Percentiles rank a stretch among this genome's conserved stretches.
phyloP scores from a whole-genome alignment of 768 basidiomycete species.

The Leucocoprinus birnbaumii region DNA sequence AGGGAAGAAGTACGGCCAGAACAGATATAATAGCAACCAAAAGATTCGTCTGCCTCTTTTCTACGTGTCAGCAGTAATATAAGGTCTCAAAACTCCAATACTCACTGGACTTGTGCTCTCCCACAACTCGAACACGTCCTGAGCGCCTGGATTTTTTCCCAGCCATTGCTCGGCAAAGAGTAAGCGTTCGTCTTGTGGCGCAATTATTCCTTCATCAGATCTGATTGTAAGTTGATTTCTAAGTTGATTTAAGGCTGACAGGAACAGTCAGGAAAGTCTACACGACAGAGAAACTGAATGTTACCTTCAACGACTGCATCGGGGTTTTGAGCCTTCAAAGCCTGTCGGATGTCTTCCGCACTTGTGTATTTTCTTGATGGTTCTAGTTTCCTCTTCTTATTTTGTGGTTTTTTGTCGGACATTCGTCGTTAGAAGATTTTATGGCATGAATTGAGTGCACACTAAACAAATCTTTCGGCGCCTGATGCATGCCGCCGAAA shows the following conservation, averaged over 20 bases:
- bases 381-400: slow-evolving; percentile 9
- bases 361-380: slow-evolving; percentile 19
- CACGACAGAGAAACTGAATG: neutral
- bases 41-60: slow-evolving; percentile 1
- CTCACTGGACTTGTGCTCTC: slow-evolving; percentile 49
- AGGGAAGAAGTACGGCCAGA: slow-evolving; percentile 54
- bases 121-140: slow-evolving; percentile 65
- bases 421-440: neutral
- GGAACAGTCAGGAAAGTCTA: slow-evolving; percentile 10
- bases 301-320: slow-evolving; percentile 31
- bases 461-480: neutral
- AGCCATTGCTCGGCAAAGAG: slow-evolving; percentile 62
- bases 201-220: slow-evolving; percentile 41
- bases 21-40: slow-evolving; percentile 29
- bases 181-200: slow-evolving; percentile 59
- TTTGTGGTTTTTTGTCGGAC: neutral
- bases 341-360: slow-evolving; percentile 29
- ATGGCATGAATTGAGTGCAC: neutral
- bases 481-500: no score
- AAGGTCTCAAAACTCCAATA: slow-evolving; percentile 4
- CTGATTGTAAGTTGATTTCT: slow-evolving; percentile 62
- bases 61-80: neutral
- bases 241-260: slow-evolving; percentile 45
- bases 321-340: slow-evolving; percentile 28
- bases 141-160: slow-evolving; percentile 48